Evolutionary conservation across 768 basidiomycete genomes (phyloP), one percentile per base, ranked within the genome.

Genomic region (Agrocybe pediades): DNA sequence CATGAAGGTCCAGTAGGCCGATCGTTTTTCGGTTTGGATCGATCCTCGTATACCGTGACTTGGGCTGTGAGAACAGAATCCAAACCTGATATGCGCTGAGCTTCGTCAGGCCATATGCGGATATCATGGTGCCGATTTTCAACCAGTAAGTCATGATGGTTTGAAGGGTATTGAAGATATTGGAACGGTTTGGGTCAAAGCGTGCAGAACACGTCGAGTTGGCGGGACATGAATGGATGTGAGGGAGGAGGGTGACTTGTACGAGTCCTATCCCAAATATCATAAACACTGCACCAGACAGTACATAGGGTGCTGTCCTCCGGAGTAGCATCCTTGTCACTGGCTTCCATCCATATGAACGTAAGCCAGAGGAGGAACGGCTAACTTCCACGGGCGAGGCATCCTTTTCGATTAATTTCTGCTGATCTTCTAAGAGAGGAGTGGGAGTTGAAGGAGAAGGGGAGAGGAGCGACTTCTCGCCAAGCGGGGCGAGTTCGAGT

Each of bases 81-180:
- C 41, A 29, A 6, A 26, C 26, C 2, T 44, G n/a, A 17, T 25
- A 49, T 8, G 24, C 26, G 42, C 42, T 51, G 19, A 51, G 20
- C 17, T 44, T 44, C 2, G 26, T 17, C 19, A 51, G 24, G 9
- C 50, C 50, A 15, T 19, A 29, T 5, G 26, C 23, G 13, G 50
- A n/a, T 20, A 51, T 23, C n/a, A 21, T 9, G 3, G 36, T 27
- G 9, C 50, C 50, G n/a, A 13, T 17, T 21, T 44, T 25, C 6
- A 51, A 19, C 50, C 50, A 51, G 23, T 44, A 51, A 19, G 25
- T 24, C 41, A 51, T 51, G 19, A 44, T 2, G 2, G 50, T 44
- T 33, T 43, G 50, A 29, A 51, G 26, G 41, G 15, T 41, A 1
- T 26, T 26, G 17, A 44, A 7, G 16, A 51, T 51, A 23, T 44